phyloP scores from a whole-genome alignment of 2,329 filamentous ascomycete genomes.

The Microsporum audouinii region DNA sequence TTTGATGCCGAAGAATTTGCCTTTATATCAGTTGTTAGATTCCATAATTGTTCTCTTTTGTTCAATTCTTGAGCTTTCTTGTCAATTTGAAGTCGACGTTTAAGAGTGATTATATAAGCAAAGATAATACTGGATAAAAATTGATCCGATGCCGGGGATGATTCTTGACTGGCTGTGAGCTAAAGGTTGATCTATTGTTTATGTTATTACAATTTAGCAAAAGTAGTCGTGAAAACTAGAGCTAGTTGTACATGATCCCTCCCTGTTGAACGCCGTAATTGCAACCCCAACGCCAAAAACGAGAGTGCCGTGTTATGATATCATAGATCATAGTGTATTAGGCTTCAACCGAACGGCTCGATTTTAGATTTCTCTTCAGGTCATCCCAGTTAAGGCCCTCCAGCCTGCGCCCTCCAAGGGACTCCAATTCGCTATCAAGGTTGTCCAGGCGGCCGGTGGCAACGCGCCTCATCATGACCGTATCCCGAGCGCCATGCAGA shows the following conservation, averaged over 20 bases:
- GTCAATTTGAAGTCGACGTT: background rate
- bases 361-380: constrained; percentile 27
- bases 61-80: background rate
- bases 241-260: background rate
- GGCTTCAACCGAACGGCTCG: background rate
- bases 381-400: constrained; percentile 45
- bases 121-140: background rate
- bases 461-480: constrained; percentile 61
- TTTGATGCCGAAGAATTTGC: background rate
- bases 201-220: background rate
- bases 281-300: background rate
- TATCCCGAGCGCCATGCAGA: constrained; percentile 57
- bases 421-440: constrained; percentile 25
- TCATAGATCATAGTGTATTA: background rate
- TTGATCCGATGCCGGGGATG: too few relatives aligned
- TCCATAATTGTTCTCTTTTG: background rate
- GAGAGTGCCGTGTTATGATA: background rate
- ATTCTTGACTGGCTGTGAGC: background rate
- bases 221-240: background rate
- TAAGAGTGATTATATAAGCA: background rate
- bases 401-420: constrained; percentile 35
- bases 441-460: constrained; percentile 46
- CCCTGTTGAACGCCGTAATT: background rate
- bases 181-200: background rate
- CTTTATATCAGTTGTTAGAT: background rate